Base-by-base conservation (phyloP, 495 filamentous ascomycete genomes). In the Tetracladium setigerum region DNA sequence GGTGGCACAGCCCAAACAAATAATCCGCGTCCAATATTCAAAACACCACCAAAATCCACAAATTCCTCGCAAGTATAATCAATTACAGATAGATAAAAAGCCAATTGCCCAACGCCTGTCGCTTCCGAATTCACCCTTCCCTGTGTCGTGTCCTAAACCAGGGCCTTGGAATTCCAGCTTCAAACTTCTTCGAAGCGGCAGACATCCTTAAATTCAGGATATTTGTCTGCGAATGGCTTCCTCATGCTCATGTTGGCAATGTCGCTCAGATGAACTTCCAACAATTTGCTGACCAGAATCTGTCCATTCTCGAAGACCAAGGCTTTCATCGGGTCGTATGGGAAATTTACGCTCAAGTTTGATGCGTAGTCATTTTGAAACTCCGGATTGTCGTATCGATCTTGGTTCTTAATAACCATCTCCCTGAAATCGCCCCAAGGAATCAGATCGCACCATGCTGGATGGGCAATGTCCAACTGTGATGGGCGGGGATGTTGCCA, bases 361-460 rank as follows among this genome's bases (percentile, higher is more conserved):
- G 44, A 40, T 22, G 47, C 54, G 39, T 62, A 58, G 30, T 56
- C 42, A 22, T 53, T 54, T 19, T 59, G 55, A 41, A 64, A 66
- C 39, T 64, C 56, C 5, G 39, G 32, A n/a, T 56, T 67, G 18
- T 55, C 55, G 50, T 66, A 67, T 18, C 44, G 27, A 19, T 40
- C 54, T 33, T 62, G 64, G 33, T 56, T 56, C 17, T 55, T 38
- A 30, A 64, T 63, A 50, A 68, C 46, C 40, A 54, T 56, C 19
- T 58, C 63, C 15, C 61, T 50, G 41, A 64, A 53, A 33, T 57
- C 46, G 9, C 50, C 48, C 58, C 54, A 61, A 10, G 61, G 54
- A 22, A 59, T 50, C 12, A 57, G 52, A 53, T 64, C 62, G 46
- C 66, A 62, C 58, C 59, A 65, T 11, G 55, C 52, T 8, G 52